Conservation (phyloP, 768 basidiomycete species). For the Strobilomyces confusus region DNA sequence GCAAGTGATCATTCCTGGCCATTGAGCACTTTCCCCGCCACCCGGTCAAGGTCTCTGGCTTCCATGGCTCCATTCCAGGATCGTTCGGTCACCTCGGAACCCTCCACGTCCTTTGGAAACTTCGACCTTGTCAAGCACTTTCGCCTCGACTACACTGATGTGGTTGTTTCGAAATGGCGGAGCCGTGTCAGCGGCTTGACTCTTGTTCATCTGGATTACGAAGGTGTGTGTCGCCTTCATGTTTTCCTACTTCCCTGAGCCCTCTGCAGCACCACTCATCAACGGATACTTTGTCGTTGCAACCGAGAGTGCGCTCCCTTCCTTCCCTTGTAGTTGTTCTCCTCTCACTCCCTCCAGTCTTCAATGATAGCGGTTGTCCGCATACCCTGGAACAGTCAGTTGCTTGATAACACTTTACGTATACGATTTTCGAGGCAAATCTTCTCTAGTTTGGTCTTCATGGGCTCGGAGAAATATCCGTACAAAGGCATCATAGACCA, state of each 20-base stretch:
- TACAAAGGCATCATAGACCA: conserved; percentile 96
- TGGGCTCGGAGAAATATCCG: conserved; percentile 94
- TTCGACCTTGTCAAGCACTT: conserved; percentile 79
- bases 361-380: conserved; percentile 91
- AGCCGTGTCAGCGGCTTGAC: conserved; percentile 84
- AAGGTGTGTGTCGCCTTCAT: conserved; percentile 48
- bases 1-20: conserved; percentile 2
- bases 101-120: conserved; percentile 53
- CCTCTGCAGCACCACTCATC: conserved; percentile 67
- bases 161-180: conserved; percentile 83
- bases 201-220: conserved; percentile 87
- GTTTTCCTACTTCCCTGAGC: conserved; percentile 12
- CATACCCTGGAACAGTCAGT: conserved; percentile 94
- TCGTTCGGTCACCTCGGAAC: conserved; percentile 13
- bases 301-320: conserved; percentile 70
- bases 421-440: conserved; percentile 1
- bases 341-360: conserved; percentile 50
- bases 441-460: conserved; percentile 70
- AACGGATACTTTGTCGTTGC: conserved; percentile 88
- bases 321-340: not conserved
- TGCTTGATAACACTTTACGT: not conserved
- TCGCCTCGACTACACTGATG: conserved; percentile 73
- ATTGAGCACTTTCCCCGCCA: not conserved
- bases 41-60: conserved; percentile 16
- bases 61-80: conserved; percentile 29